Percentiles rank a stretch among this genome's conserved stretches.
Evolutionary conservation across 2,329 filamentous ascomycete species (phyloP).

Genomic region (Clarireedia monteithiana): DNA sequence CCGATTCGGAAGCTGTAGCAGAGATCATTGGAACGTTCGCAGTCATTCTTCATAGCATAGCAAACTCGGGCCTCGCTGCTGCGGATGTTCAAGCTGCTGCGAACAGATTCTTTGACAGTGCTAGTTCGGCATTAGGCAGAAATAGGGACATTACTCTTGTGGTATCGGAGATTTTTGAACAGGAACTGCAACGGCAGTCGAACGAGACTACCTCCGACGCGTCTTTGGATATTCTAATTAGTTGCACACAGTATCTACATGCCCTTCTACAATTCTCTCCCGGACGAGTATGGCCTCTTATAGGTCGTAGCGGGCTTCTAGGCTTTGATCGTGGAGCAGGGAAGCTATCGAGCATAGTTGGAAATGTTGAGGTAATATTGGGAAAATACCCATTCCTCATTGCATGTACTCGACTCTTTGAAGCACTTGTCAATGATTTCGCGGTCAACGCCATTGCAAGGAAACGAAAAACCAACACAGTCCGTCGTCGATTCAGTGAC

Average conservation of each 20-base stretch:
- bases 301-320: constrained; percentile 73
- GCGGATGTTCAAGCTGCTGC: constrained; percentile 35
- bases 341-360: constrained; percentile 69
- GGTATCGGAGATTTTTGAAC: constrained; percentile 78
- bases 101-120: constrained; percentile 45
- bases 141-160: constrained; percentile 71
- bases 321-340: constrained; percentile 67
- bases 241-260: constrained; percentile 74
- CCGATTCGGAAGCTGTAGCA: constrained; percentile 54
- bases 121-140: constrained; percentile 45
- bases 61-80: constrained; percentile 17
- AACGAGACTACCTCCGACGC: constrained; percentile 34
- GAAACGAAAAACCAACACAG: constrained; percentile 45
- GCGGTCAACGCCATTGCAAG: constrained; percentile 61
- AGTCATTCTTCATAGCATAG: constrained; percentile 49
- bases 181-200: constrained; percentile 43
- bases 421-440: constrained; percentile 67
- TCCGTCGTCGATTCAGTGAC: constrained; percentile 37
- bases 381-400: constrained; percentile 72
- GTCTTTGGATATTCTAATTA: constrained; percentile 53
- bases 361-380: constrained; percentile 70
- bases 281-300: constrained; percentile 81
- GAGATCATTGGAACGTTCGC: constrained; percentile 71
- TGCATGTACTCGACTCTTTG: constrained; percentile 66
- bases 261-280: constrained; percentile 66